Evolutionary conservation across 768 basidiomycete species (phyloP).

Genomic region (Boletus eberwhitei): DNA sequence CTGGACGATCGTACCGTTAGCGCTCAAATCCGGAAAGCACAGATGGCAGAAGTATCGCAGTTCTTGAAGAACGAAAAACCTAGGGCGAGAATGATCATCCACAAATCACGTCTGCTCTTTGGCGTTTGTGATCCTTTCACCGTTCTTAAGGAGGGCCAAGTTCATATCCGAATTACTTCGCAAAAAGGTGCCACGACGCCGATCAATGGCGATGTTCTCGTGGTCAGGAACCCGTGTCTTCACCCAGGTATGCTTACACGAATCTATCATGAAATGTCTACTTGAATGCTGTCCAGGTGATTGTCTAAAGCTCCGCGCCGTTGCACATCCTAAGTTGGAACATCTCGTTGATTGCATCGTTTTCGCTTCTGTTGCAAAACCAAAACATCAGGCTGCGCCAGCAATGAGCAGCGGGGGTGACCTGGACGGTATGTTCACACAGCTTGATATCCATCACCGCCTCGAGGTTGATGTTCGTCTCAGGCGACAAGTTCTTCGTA

Average conservation of each 20-base stretch:
- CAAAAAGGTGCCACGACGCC: slow-evolving; percentile 52
- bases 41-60: slow-evolving; percentile 48
- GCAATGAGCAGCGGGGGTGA: slow-evolving; percentile 72
- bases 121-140: slow-evolving; percentile 68
- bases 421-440: slow-evolving; percentile 43
- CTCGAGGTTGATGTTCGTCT: background rate
- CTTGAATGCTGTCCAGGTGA: slow-evolving; percentile 41
- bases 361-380: slow-evolving; percentile 55
- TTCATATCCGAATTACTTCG: slow-evolving; percentile 56
- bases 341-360: slow-evolving; percentile 68
- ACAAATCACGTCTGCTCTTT: slow-evolving; percentile 58
- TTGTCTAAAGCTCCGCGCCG: slow-evolving; percentile 61
- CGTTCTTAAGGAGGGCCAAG: slow-evolving; percentile 60
- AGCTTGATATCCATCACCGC: background rate
- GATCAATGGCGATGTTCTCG: slow-evolving; percentile 58
- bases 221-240: slow-evolving; percentile 67
- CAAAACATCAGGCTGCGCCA: slow-evolving; percentile 59
- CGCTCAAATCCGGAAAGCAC: slow-evolving; percentile 40
- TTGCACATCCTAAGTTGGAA: slow-evolving; percentile 43
- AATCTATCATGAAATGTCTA: background rate
- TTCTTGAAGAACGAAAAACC: slow-evolving; percentile 53
- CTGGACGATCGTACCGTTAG: slow-evolving; percentile 43
- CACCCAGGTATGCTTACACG: slow-evolving; percentile 48
- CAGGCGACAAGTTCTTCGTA: slow-evolving; percentile 65
- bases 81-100: slow-evolving; percentile 57